Base-by-base conservation (phyloP, 108 stramenopile genomes). In the Fistulifera pelliculosa region DNA sequence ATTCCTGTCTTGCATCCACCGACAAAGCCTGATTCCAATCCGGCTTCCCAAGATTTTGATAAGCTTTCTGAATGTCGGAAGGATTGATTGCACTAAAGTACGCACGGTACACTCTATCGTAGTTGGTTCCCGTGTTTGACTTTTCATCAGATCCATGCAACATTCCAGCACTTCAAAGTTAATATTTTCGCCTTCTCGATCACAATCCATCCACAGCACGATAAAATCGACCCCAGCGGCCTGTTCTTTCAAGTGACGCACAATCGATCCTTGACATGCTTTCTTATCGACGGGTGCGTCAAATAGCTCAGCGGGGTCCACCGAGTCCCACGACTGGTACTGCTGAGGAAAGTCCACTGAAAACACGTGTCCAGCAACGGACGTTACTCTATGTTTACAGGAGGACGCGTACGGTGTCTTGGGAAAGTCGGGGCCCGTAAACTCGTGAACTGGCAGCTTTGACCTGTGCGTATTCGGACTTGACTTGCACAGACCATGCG, bases 101-200 rank as follows among this genome's bases (percentile, higher is more conserved):
- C 14, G 96, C 96, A 6, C 96, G 80, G 55, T 87, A 90, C 1
- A 97, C 94, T 0, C 89, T 77, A 67, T 86, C 85, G 44, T 72
- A 90, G 48, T 77, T 54, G 52, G 69, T 48, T 14, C 49, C 24
- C 1, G 38, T 31, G 2, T 39, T 19, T 14, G 17, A 11, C 27
- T 35, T 52, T 72, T 67, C 85, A 85, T 88, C 25, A 74, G 41
- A 41, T 78, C 72, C 75, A 72, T 68, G 52, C 80, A 85, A 48
- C 84, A 79, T 54, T 94, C 85, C 43, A 95, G 69, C 22, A 96
- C 94, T 69, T 99, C 95, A 69, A 86, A 96, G 47, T 91, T 94
- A 44, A 97, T 99, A 69, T 94, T 93, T 60, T 97, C 96, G 23
- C 96, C 91, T 68, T 93, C 91, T n/a, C 91, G 76, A 74, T 96